Evolutionary conservation across 257 asterid species (phyloP), one percentile per base, ranked within the genome.

Genomic region (Cordia subcordata): DNA sequence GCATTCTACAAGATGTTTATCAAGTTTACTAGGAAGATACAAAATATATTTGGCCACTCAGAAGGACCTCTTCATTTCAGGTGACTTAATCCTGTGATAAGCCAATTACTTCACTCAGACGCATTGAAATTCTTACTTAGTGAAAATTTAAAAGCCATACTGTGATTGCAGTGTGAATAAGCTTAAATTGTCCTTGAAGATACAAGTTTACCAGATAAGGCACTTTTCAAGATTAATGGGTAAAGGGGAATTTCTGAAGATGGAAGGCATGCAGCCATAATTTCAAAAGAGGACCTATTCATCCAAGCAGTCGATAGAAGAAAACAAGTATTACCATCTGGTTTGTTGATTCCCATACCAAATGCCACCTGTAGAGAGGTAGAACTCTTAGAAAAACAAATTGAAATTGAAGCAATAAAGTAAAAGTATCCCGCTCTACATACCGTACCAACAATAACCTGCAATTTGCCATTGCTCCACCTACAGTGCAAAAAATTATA

Each of bases 301-400:
- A 13, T 15, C 20, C 11, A 13, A 19, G 10, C 60, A 57, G 45
- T 22, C 12, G 8, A 52, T 16, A 55, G 40, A 37, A 53, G 12
- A 65, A 54, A 23, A 15, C 88, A 53, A 23, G 35, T 53, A 53
- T 76, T 69, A 92, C 99, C 97, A 83, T 92, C 99, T 58, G 99
- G 99, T 74, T 92, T 92, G 85, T 88, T 92, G 72, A 92, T 92
- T 71, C 99, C 99, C 99, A 92, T 92, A 60, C 99, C 99, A 83
- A 92, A 92, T 54, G 99, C 99, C 63, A 93, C 99, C 99, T 92
- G 85, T 65, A 75, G 39, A 51, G 67, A 54, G 62, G 55, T 20
- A 33, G 18, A 60, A 17, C 12, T 44, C 40, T 45, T 13, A 38
- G 23, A 47, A 27, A 40, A 23, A 70, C 16, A 11, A 22, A 57